These are phyloP conservation scores for Mycosphaerella sp. DNA, from an alignment of 2,329 filamentous ascomycete species.

Conservation along the genomic window DNA sequence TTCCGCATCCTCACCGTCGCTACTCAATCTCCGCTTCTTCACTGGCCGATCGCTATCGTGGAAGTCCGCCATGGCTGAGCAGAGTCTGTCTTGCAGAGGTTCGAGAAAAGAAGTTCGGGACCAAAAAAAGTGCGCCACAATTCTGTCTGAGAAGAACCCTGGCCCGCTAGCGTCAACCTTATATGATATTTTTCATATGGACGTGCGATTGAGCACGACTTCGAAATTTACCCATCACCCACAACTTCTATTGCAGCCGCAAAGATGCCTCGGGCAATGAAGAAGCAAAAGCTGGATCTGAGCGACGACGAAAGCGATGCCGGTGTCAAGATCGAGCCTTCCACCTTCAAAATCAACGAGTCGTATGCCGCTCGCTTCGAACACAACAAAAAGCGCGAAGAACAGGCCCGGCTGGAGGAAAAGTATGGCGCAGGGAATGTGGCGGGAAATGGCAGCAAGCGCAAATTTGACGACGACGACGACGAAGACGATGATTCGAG, in stretches of 20 bases:
- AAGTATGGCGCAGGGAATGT: constrained; percentile 60
- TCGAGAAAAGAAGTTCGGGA: not conserved
- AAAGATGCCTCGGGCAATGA: constrained; percentile 24
- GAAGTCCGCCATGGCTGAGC: constrained; percentile 9
- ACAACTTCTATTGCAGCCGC: not conserved
- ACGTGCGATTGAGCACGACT: not conserved
- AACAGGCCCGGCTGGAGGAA: constrained; percentile 74
- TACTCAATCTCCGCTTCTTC: constrained; percentile 16
- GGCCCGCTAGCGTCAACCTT: not conserved
- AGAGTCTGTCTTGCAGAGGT: not conserved
- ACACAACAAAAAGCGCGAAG: constrained; percentile 94
- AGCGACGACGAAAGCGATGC: constrained; percentile 22
- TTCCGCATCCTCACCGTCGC: constrained; percentile 2
- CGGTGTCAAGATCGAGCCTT: constrained; percentile 21
- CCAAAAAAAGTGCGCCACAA: not conserved
- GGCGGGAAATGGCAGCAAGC: constrained; percentile 11
- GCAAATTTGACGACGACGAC: constrained; percentile 38
- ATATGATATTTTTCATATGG: constrained; percentile 1
- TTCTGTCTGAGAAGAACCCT: not conserved
- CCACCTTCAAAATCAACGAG: constrained; percentile 72
- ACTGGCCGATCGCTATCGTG: constrained; percentile 4
- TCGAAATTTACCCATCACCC: not conserved
- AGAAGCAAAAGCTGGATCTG: constrained; percentile 31
- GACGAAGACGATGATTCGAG: constrained; percentile 58
- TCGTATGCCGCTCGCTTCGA: constrained; percentile 87